Conservation (phyloP, 2,329 filamentous ascomycete species). For the Emmonsiellopsis sp. region DNA sequence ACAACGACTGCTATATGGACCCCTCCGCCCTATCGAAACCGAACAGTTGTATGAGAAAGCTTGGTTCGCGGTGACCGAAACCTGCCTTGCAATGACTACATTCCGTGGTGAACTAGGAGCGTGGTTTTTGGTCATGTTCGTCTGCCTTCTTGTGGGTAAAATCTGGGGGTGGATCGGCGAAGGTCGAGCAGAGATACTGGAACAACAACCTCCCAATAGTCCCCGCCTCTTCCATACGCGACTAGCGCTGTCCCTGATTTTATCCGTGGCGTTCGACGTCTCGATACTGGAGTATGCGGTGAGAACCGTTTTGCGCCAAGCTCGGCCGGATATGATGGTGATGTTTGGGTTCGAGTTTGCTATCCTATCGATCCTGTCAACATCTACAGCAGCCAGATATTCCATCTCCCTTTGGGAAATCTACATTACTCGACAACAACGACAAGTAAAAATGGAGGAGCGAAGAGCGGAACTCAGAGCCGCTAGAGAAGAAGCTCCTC, state of each 20-base stretch:
- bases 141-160: slow-evolving; percentile 82
- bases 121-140: slow-evolving; percentile 96
- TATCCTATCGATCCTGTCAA: slow-evolving; percentile 69
- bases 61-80: slow-evolving; percentile 97
- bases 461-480: slow-evolving; percentile 58
- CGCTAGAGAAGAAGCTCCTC: slow-evolving; percentile 40
- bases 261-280: slow-evolving; percentile 72
- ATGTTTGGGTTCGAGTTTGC: slow-evolving; percentile 99
- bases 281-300: slow-evolving; percentile 75
- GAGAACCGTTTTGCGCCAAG: slow-evolving; percentile 73
- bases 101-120: slow-evolving; percentile 91
- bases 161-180: slow-evolving; percentile 99
- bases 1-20: slow-evolving; percentile 83
- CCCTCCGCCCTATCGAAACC: slow-evolving; percentile 83
- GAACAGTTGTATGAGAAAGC: slow-evolving; percentile 96
- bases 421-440: slow-evolving; percentile 65
- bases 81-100: slow-evolving; percentile 94
- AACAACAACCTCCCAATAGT: slow-evolving; percentile 89
- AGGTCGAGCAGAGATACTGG: slow-evolving; percentile 83
- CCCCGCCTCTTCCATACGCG: slow-evolving; percentile 80
- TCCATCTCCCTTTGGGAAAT: slow-evolving; percentile 68
- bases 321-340: slow-evolving; percentile 97
- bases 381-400: slow-evolving; percentile 73
- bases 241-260: slow-evolving; percentile 64
- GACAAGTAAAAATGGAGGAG: slow-evolving; percentile 57